Conservation (phyloP, 495 filamentous ascomycete species). For the Aspergillus cavernicola region DNA sequence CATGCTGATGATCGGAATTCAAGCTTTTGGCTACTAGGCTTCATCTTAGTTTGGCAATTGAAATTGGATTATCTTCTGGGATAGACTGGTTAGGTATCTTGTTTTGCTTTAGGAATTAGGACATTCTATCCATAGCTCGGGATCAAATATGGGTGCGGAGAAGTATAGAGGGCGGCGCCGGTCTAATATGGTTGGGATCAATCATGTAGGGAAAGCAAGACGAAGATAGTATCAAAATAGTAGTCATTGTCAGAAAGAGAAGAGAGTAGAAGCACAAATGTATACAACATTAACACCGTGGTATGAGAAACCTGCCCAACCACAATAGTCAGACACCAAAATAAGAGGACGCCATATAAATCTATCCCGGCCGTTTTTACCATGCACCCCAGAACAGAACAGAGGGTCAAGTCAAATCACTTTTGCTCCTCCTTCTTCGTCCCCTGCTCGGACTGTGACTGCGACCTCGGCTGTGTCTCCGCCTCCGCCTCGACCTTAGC, state of each 20-base stretch:
- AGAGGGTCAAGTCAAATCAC: not conserved
- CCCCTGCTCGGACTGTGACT: not conserved
- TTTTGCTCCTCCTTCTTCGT: conserved; percentile 14
- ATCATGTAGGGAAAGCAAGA: too few species aligned
- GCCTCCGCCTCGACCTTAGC: not conserved
- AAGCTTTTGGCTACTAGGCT: too few species aligned
- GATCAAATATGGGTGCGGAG: too few species aligned
- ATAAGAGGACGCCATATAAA: not conserved
- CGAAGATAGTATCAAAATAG: not conserved
- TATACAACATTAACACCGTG: not conserved
- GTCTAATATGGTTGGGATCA: too few species aligned
- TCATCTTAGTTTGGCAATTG: too few species aligned
- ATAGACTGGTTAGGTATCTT: too few species aligned
- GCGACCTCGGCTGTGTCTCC: conserved; percentile 6
- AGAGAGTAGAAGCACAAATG: conserved; percentile 2
- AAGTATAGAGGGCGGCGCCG: too few species aligned
- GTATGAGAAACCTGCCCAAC: conserved; percentile 5
- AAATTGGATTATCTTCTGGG: too few species aligned
- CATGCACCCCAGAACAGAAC: not conserved
- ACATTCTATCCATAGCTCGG: too few species aligned
- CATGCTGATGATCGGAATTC: too few species aligned
- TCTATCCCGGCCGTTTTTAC: conserved; percentile 1
- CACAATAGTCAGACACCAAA: not conserved
- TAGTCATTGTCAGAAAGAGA: not conserved
- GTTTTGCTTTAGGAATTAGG: too few species aligned